A percentile compares a stretch with the other conserved stretches of the same genome.
These are phyloP conservation scores for Jatropha curcas DNA, from an alignment of 345 rosid genomes.

Conservation along the genomic window DNA sequence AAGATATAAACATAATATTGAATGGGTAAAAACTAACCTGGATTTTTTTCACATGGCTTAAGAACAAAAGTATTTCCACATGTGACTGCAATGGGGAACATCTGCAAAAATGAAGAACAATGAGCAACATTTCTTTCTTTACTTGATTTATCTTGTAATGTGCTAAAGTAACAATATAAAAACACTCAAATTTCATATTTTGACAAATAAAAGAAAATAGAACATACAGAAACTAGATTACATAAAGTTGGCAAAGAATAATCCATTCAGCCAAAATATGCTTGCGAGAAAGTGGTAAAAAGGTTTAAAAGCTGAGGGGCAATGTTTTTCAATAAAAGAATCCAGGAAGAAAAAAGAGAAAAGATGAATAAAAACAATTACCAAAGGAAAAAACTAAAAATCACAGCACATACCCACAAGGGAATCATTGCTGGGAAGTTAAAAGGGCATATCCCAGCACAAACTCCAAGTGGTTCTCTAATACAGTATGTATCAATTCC, in stretches of 20 bases:
- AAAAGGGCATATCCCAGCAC: constrained; percentile 49
- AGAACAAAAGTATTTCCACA: constrained; percentile 50
- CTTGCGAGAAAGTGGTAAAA: not conserved
- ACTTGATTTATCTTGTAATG: not conserved
- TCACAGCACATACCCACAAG: constrained; percentile 40
- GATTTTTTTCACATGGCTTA: constrained; percentile 44
- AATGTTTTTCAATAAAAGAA: not conserved
- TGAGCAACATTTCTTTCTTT: not conserved
- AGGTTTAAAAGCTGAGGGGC: not conserved
- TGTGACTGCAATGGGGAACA: constrained; percentile 46
- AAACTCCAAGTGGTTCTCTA: constrained; percentile 49
- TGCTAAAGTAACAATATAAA: not conserved
- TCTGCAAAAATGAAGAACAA: constrained; percentile 33
- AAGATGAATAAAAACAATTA: constrained; percentile 4
- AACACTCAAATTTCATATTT: not conserved
- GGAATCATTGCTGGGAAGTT: constrained; percentile 41
- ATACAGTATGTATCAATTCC: constrained; percentile 46
- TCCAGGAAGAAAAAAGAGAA: not conserved
- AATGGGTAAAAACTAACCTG: constrained; percentile 29
- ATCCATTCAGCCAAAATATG: not conserved
- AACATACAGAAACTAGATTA: not conserved
- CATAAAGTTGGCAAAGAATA: not conserved
- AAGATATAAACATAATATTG: not conserved
- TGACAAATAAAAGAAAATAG: not conserved
- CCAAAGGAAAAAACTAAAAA: constrained; percentile 19